These are phyloP conservation scores for Alternaria sp. DNA, from an alignment of 2,329 filamentous ascomycete genomes.

Conservation along the genomic window DNA sequence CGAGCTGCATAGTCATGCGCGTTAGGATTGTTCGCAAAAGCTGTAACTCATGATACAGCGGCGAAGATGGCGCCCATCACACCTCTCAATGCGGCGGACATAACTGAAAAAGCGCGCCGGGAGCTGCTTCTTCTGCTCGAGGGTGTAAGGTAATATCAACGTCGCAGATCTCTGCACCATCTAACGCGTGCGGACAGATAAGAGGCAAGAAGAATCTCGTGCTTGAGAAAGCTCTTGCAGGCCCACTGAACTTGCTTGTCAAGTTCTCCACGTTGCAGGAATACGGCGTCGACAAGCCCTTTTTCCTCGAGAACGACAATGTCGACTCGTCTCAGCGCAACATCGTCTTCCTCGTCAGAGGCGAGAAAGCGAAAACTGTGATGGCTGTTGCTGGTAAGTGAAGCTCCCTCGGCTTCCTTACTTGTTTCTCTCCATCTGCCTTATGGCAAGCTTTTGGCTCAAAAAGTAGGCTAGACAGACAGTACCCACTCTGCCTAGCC, in stretches of 20 bases:
- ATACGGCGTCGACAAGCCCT: constrained; percentile 97
- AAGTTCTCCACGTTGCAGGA: constrained; percentile 96
- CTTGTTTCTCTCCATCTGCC: constrained; percentile 9
- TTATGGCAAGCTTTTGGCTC: constrained; percentile 53
- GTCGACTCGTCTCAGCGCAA: constrained; percentile 94
- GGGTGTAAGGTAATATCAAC: constrained; percentile 75
- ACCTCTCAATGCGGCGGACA: constrained; percentile 76
- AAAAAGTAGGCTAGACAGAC: constrained; percentile 68
- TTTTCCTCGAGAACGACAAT: constrained; percentile 95
- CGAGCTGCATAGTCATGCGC: constrained; percentile 17
- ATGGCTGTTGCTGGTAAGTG: constrained; percentile 83
- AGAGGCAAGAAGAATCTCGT: constrained; percentile 99
- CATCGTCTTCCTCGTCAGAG: constrained; percentile 90
- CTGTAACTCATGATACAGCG: constrained; percentile 19
- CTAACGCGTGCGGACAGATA: constrained; percentile 67
- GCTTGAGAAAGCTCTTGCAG: constrained; percentile 88
- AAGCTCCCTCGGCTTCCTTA: constrained; percentile 15
- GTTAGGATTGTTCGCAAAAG: constrained; percentile 6
- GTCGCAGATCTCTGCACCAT: constrained; percentile 33
- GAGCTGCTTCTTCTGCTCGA: constrained; percentile 91
- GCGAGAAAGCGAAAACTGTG: constrained; percentile 85
- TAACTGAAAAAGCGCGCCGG: constrained; percentile 83
- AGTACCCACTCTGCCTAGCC: constrained; percentile 62
- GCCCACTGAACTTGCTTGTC: constrained; percentile 87
- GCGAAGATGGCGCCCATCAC: constrained; percentile 70